Percentiles rank a stretch among this genome's conserved stretches.
Conservation (phyloP, 441 rosid species). For the Kokia cookei region DNA sequence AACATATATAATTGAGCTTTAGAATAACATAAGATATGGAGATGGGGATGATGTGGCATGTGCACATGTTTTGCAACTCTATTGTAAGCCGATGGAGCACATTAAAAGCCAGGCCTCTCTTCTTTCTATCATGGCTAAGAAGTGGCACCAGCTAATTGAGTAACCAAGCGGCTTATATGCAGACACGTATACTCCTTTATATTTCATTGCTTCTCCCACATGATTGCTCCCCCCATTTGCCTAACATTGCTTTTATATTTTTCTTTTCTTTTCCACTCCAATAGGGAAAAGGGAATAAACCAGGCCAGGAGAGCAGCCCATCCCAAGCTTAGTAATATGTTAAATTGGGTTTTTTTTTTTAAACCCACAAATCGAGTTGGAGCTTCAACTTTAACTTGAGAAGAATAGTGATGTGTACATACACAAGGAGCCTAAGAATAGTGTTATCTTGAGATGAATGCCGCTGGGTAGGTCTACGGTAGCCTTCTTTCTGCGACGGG, state of each 20-base stretch:
- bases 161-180: not conserved
- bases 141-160: not conserved
- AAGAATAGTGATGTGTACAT: too few relatives aligned
- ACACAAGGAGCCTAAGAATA: too few relatives aligned
- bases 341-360: too few relatives aligned
- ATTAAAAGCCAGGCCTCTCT: not conserved
- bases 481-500: too few relatives aligned
- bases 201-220: not conserved
- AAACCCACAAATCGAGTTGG: too few relatives aligned
- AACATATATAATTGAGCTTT: not conserved
- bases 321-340: too few relatives aligned
- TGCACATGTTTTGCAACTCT: not conserved
- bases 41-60: not conserved
- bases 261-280: not conserved
- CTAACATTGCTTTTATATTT: not conserved
- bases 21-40: not conserved
- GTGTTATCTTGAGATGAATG: too few relatives aligned
- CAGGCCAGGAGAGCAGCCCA: too few relatives aligned
- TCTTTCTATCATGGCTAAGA: not conserved
- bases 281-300: too few relatives aligned
- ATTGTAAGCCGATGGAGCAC: not conserved
- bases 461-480: too few relatives aligned
- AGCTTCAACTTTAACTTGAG: too few relatives aligned
- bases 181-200: not conserved
- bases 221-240: not conserved